These are phyloP conservation scores for Trichoderma gamsii DNA, from an alignment of 495 filamentous ascomycete species.

Conservation along the genomic window DNA sequence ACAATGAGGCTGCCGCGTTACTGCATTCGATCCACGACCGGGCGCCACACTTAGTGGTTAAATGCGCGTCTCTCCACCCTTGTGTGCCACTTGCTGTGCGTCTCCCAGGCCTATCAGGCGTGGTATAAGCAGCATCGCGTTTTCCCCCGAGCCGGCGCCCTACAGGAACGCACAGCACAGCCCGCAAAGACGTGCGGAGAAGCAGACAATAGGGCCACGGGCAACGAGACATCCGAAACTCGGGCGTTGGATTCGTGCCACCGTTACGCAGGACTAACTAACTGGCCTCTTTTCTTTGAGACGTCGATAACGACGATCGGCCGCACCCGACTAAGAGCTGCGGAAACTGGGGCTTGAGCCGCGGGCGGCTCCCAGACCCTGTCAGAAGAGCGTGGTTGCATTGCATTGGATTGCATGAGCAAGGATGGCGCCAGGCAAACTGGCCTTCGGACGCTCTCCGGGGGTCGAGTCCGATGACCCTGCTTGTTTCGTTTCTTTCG, in stretches of 20 bases:
- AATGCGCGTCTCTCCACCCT: conserved; percentile 1
- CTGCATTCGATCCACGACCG: background rate
- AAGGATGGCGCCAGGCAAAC: background rate
- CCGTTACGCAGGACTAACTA: background rate
- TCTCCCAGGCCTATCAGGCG: no score
- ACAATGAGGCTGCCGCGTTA: background rate
- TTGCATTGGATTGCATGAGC: no score
- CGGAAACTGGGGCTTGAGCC: background rate
- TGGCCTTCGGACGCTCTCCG: conserved; percentile 7
- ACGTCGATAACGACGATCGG: background rate
- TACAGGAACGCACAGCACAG: background rate
- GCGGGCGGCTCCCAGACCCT: conserved; percentile 1
- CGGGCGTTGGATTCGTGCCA: background rate
- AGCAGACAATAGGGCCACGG: background rate
- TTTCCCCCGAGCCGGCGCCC: no score
- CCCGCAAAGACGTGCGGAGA: background rate
- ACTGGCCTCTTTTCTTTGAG: background rate
- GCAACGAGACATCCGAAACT: background rate
- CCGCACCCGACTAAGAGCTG: background rate
- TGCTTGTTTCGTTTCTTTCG: background rate
- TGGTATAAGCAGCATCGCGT: no score
- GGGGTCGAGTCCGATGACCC: conserved; percentile 1
- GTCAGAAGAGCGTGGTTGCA: background rate
- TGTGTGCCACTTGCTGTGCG: background rate
- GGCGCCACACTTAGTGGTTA: background rate